Percentiles rank a stretch among this genome's conserved stretches.
phyloP scores from a whole-genome alignment of 2,329 filamentous ascomycete genomes.

The Chrysosporium keratinophilum region DNA sequence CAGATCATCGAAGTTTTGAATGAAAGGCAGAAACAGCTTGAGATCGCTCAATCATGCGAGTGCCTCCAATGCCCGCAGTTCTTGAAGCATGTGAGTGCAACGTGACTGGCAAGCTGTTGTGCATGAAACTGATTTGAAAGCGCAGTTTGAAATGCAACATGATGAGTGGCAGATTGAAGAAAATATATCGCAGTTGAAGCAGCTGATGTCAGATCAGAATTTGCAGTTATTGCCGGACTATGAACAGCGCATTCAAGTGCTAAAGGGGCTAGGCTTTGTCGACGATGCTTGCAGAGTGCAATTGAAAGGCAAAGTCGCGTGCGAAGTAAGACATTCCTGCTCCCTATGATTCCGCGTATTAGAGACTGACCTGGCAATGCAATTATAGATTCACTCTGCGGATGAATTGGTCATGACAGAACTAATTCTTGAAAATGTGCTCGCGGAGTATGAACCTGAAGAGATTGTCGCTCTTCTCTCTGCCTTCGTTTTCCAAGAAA shows the following conservation, averaged over 20 bases:
- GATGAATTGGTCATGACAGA: slow-evolving; percentile 95
- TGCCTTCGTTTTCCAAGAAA: slow-evolving; percentile 95
- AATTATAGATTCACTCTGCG: slow-evolving; percentile 69
- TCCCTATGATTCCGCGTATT: not conserved
- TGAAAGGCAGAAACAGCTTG: slow-evolving; percentile 55
- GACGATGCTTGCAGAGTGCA: slow-evolving; percentile 79
- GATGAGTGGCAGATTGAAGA: slow-evolving; percentile 95
- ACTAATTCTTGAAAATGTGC: slow-evolving; percentile 88
- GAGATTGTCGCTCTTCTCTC: slow-evolving; percentile 93
- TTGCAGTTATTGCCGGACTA: slow-evolving; percentile 93
- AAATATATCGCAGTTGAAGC: slow-evolving; percentile 76
- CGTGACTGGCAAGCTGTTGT: not conserved
- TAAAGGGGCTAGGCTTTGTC: slow-evolving; percentile 86
- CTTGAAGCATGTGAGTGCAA: slow-evolving; percentile 67
- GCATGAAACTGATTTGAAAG: slow-evolving; percentile 1
- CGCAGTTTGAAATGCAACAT: slow-evolving; percentile 83
- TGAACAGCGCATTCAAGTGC: slow-evolving; percentile 81
- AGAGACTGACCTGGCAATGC: slow-evolving; percentile 10
- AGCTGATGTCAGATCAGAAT: slow-evolving; percentile 90
- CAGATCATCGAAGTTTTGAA: slow-evolving; percentile 68
- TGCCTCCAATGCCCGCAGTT: slow-evolving; percentile 66
- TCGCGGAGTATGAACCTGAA: slow-evolving; percentile 88
- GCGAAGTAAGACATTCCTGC: slow-evolving; percentile 49
- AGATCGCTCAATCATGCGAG: slow-evolving; percentile 52
- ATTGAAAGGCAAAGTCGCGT: slow-evolving; percentile 95